Conservation (phyloP, 495 filamentous ascomycete species). For the Podospora anserina region DNA sequence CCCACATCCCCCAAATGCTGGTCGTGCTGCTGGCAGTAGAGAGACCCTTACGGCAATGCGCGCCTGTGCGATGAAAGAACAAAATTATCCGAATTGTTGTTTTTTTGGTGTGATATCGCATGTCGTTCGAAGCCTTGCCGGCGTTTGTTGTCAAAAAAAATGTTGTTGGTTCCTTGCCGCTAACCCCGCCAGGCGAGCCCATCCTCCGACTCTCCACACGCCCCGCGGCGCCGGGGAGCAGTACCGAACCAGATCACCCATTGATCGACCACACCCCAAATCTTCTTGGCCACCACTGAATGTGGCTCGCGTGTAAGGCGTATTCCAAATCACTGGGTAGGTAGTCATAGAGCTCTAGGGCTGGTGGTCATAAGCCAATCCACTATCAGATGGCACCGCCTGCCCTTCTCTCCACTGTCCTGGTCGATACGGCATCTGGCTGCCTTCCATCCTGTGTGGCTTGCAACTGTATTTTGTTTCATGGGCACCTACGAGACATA, state of each 20-base stretch:
- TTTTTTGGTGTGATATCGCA: not conserved
- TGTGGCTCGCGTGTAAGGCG: conserved; percentile 3
- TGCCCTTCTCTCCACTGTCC: not conserved
- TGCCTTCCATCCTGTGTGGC: conserved; percentile 7
- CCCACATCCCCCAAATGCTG: conserved; percentile 2
- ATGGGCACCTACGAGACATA: not conserved
- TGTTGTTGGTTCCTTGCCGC: not conserved
- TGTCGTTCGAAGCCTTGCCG: not conserved
- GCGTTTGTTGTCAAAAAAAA: too few species aligned
- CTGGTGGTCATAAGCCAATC: not conserved
- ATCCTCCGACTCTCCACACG: not conserved
- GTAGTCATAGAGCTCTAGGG: not conserved
- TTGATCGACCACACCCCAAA: not conserved
- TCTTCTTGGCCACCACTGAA: not conserved
- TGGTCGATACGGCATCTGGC: not conserved
- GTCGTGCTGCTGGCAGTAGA: not conserved
- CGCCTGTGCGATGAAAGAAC: not conserved
- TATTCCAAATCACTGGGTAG: not conserved
- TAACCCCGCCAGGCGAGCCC: not conserved
- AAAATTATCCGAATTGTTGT: not conserved
- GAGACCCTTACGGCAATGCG: not conserved
- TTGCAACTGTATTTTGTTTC: not conserved
- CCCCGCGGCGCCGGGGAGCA: not conserved
- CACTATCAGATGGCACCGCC: not conserved
- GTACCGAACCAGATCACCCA: not conserved